phyloP scores from a whole-genome alignment of 163 green algal species.

The Picocystis sp. region DNA sequence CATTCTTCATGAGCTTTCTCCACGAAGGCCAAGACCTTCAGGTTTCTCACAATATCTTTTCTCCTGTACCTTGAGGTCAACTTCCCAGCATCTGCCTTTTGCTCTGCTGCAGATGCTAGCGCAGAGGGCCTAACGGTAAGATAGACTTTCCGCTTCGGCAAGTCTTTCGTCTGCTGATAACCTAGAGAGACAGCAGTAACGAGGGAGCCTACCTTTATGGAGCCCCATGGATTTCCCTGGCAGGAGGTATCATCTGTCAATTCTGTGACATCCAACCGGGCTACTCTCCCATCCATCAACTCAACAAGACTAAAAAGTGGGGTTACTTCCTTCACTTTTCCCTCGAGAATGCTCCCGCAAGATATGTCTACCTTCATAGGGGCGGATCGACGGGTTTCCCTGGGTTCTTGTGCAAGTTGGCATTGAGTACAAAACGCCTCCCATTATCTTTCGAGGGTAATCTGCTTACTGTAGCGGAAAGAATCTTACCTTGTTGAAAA shows the following conservation, averaged over 20 bases:
- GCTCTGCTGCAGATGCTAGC: constrained; percentile 14
- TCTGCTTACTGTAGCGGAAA: constrained; percentile 4
- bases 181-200: neutral
- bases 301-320: constrained; percentile 27
- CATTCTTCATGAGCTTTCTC: constrained; percentile 10
- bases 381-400: neutral
- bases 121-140: constrained; percentile 17
- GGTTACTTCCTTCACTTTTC: constrained; percentile 29
- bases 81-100: neutral
- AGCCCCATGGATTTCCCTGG: neutral
- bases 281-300: constrained; percentile 15
- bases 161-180: constrained; percentile 10
- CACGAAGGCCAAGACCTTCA: constrained; percentile 10
- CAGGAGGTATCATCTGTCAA: constrained; percentile 11
- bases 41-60: too few relatives aligned
- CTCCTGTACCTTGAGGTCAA: too few relatives aligned
- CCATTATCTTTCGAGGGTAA: constrained; percentile 7
- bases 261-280: constrained; percentile 40
- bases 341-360: constrained; percentile 17
- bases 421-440: constrained; percentile 11
- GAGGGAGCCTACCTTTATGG: constrained; percentile 5
- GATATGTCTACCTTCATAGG: constrained; percentile 5
- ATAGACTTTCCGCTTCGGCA: constrained; percentile 17
- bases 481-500: constrained; percentile 12
- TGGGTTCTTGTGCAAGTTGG: neutral